Base-by-base conservation (phyloP, 257 asterid species). In the Gentiana dahurica region DNA sequence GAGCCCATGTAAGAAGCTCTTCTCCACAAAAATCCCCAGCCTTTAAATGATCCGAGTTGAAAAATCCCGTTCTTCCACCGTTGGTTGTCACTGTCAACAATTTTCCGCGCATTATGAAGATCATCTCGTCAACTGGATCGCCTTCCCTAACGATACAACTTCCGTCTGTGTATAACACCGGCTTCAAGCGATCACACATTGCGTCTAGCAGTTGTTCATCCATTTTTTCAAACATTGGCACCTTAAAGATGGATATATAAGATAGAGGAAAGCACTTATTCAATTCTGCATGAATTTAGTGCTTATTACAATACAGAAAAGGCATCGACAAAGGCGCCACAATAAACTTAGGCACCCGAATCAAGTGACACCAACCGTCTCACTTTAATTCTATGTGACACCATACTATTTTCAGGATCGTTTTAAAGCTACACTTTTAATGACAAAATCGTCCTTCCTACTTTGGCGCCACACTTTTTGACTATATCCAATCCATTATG, bases 1-100 rank as follows among this genome's bases (percentile, higher is more conserved):
- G 74, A 35, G 99, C 99, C 99, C 99, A 92, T 5, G 99, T 92
- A 9, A 92, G 82, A 60, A 92, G 95, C 86, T 92, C 99, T 68
- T 92, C 99, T 15, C 97, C 99, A 61, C 99, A 92, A 56, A 92
- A 92, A 59, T 92, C 97, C 1, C 97, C 99, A 0, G 94, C 95
- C 71, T 83, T 88, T 47, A 92, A 73, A 69, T 67, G 65, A 53
- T 80, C 97, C 0, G 95, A 80, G 73, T 92, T 92, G 55, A 92
- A 83, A 53, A 92, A 92, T 4, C 95, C 99, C 0, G 95, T 92
- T 53, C 95, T 68, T 52, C 99, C 99, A 43, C 97, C 99, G 51
- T 88, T 88, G 3, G 99, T 92, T 24, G 99, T 92, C 60, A 77
- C 88, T 0, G 95, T 81, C 12, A 78, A 73, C 60, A 88, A 59